Conservation (phyloP, 768 basidiomycete species). For the Naganishia kalamii region DNA sequence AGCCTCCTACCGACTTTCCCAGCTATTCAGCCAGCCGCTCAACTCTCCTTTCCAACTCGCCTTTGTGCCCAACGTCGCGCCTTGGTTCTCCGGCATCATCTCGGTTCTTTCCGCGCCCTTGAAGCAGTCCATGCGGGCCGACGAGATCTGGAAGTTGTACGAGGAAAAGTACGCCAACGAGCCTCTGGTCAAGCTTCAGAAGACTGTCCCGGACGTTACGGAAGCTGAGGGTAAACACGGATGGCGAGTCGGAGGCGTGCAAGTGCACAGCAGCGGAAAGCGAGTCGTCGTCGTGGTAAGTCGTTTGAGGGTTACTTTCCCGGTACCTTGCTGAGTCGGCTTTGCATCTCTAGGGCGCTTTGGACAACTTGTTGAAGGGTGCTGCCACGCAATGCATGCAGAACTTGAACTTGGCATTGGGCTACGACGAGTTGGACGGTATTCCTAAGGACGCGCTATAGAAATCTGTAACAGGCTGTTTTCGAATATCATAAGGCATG, state of each 20-base stretch:
- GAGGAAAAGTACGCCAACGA: conserved; percentile 71
- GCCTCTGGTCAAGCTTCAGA: conserved; percentile 60
- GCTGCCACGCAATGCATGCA: conserved; percentile 96
- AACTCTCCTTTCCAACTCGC: conserved; percentile 55
- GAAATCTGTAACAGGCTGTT: neutral
- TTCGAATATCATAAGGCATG: too few relatives aligned
- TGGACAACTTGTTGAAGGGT: conserved; percentile 95
- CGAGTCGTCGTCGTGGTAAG: conserved; percentile 87
- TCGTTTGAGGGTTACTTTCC: conserved; percentile 28
- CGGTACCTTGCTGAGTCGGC: neutral
- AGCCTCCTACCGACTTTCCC: conserved; percentile 73
- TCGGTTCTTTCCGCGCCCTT: conserved; percentile 80
- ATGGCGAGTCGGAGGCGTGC: conserved; percentile 85
- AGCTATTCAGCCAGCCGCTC: conserved; percentile 49
- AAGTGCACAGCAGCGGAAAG: conserved; percentile 80
- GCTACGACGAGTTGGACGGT: conserved; percentile 75
- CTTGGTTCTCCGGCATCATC: conserved; percentile 96
- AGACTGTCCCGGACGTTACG: conserved; percentile 63
- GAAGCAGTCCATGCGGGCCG: conserved; percentile 59
- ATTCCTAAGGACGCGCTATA: conserved; percentile 53
- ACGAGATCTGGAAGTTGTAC: conserved; percentile 66
- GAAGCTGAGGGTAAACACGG: conserved; percentile 79
- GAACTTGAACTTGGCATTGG: conserved; percentile 86
- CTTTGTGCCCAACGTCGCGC: conserved; percentile 78
- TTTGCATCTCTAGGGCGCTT: conserved; percentile 59